Conservation (phyloP, 129 eudicot genomes). For the Helianthus annuus region HanXRQr2.0-SUNRISE NC_035442.2:172990281-172990780, state of each 20-base stretch:
- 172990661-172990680: too few relatives aligned
- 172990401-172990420: conserved; percentile 46
- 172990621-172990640: too few relatives aligned
- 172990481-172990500: not conserved
- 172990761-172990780: conserved; percentile 49
- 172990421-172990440: conserved; percentile 51
- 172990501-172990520: not conserved
- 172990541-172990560: conserved; percentile 46
- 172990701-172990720: too few relatives aligned
- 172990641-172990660: too few relatives aligned
- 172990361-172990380: conserved; percentile 70
- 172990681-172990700: too few relatives aligned
- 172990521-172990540: conserved; percentile 43
- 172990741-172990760: conserved; percentile 50
- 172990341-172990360: conserved; percentile 51
- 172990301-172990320: conserved; percentile 47
- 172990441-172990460: conserved; percentile 54
- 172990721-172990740: conserved; percentile 72
- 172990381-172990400: conserved; percentile 58
- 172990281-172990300: conserved; percentile 66
- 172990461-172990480: not conserved
- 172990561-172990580: conserved; percentile 30
- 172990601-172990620: conserved; percentile 53
- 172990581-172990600: conserved; percentile 52
- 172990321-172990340: conserved; percentile 66